A percentile compares a stretch with the other conserved stretches of the same genome.
These are phyloP conservation scores for Cladobotryum mycophilum DNA, from an alignment of 2,329 filamentous ascomycete genomes.

Conservation along the genomic window DNA sequence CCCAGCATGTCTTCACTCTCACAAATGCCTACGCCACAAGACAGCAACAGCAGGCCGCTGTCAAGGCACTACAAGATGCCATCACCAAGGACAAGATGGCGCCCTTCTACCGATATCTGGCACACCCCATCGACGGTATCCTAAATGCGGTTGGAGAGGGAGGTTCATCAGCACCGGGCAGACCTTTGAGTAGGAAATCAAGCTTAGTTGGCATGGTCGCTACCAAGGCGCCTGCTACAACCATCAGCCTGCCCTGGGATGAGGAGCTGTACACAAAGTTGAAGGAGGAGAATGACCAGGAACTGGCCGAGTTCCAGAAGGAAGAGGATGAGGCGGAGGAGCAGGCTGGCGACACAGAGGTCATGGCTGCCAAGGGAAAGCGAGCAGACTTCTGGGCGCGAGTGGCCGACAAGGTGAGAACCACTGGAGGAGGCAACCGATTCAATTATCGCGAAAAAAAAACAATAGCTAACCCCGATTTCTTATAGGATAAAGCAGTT, in stretches of 20 bases:
- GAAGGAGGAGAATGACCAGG: conserved; percentile 69
- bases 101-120: conserved; percentile 76
- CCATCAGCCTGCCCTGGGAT: conserved; percentile 78
- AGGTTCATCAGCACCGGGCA: conserved; percentile 42
- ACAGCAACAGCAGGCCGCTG: conserved; percentile 60
- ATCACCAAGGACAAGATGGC: conserved; percentile 83
- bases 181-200: conserved; percentile 59
- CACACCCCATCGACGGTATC: conserved; percentile 75
- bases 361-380: conserved; percentile 88
- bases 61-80: conserved; percentile 72
- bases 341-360: conserved; percentile 92
- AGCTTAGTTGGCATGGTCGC: conserved; percentile 71
- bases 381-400: conserved; percentile 93
- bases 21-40: conserved; percentile 70
- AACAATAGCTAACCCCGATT: not conserved
- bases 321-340: conserved; percentile 92
- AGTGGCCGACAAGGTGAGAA: conserved; percentile 83
- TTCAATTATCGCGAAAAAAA: not conserved
- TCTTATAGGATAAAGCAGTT: conserved; percentile 78
- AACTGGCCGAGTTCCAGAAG: conserved; percentile 71
- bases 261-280: conserved; percentile 76
- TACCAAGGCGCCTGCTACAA: conserved; percentile 57
- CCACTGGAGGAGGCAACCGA: not conserved
- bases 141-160: conserved; percentile 70
- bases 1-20: conserved; percentile 81